These are phyloP conservation scores for Houttuynia cordata DNA, from an alignment of 164 flowering plant genomes.

Conservation along the genomic window DNA sequence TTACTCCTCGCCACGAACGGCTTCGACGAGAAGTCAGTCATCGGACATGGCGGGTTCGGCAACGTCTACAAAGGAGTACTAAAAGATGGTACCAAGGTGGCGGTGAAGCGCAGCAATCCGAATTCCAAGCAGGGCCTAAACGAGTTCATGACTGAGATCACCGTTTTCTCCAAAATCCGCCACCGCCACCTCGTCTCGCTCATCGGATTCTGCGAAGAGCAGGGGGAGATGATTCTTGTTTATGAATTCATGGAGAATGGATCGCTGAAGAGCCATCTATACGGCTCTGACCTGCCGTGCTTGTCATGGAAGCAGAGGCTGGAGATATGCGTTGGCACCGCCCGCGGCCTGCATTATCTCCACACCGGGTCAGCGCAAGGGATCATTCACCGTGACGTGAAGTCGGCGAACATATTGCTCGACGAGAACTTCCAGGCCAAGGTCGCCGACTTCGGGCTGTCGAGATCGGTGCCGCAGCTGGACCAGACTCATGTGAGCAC, in stretches of 20 bases:
- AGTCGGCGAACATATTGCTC: slow-evolving; percentile 18
- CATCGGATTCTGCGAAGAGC: slow-evolving; percentile 70
- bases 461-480: slow-evolving; percentile 13
- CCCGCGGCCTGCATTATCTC: slow-evolving; percentile 24
- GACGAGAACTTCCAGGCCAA: slow-evolving; percentile 18
- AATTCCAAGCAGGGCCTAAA: slow-evolving; percentile 75
- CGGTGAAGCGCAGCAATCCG: slow-evolving; percentile 64
- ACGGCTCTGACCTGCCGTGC: slow-evolving; percentile 38
- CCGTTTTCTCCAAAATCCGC: slow-evolving; percentile 51
- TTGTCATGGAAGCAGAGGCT: slow-evolving; percentile 42
- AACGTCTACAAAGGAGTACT: slow-evolving; percentile 67
- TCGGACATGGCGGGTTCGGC: slow-evolving; percentile 91
- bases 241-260: slow-evolving; percentile 81
- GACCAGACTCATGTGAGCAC: slow-evolving; percentile 23
- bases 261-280: slow-evolving; percentile 52
- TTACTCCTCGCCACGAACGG: slow-evolving; percentile 48
- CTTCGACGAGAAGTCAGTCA: slow-evolving; percentile 39
- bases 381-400: slow-evolving; percentile 24
- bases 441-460: slow-evolving; percentile 24
- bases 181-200: slow-evolving; percentile 33
- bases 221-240: slow-evolving; percentile 74
- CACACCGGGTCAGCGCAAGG: slow-evolving; percentile 21
- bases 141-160: slow-evolving; percentile 72
- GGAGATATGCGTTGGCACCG: slow-evolving; percentile 19
- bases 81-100: slow-evolving; percentile 46